Evolutionary conservation across 108 stramenopile species (phyloP).

Genomic region (Mediolabrus comicus): DNA sequence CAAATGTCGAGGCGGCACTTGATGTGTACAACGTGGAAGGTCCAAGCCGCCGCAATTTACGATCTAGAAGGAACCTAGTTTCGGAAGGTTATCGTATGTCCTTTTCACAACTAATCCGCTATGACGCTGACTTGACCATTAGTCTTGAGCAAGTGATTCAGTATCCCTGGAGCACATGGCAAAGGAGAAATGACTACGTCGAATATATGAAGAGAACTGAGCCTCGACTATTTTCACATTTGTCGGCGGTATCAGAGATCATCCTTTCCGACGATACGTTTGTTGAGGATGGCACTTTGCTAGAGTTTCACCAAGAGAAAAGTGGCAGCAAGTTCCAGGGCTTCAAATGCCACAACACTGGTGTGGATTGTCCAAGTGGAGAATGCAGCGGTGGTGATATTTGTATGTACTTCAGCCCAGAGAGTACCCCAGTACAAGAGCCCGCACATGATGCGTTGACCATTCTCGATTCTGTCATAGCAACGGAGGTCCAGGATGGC

Average conservation of each 20-base stretch:
- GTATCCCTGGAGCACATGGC: slow-evolving; percentile 19
- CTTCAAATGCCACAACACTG: background rate
- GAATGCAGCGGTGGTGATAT: slow-evolving; percentile 13
- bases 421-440: background rate
- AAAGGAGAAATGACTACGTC: slow-evolving; percentile 25
- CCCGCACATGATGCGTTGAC: background rate
- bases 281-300: background rate
- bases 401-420: slow-evolving; percentile 20
- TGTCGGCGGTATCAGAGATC: background rate
- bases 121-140: slow-evolving; percentile 5
- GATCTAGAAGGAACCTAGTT: background rate
- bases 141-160: slow-evolving; percentile 16
- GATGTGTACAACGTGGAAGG: background rate
- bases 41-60: background rate
- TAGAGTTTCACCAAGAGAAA: background rate
- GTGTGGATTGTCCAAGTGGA: slow-evolving; percentile 14
- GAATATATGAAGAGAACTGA: background rate
- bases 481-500: background rate
- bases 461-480: background rate
- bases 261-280: slow-evolving; percentile 4
- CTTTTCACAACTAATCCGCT: slow-evolving; percentile 26
- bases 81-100: slow-evolving; percentile 15
- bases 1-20: background rate
- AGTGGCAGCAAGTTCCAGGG: background rate
- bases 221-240: background rate